phyloP scores from a whole-genome alignment of 345 rosid species.

The Turritis glabra region DNA sequence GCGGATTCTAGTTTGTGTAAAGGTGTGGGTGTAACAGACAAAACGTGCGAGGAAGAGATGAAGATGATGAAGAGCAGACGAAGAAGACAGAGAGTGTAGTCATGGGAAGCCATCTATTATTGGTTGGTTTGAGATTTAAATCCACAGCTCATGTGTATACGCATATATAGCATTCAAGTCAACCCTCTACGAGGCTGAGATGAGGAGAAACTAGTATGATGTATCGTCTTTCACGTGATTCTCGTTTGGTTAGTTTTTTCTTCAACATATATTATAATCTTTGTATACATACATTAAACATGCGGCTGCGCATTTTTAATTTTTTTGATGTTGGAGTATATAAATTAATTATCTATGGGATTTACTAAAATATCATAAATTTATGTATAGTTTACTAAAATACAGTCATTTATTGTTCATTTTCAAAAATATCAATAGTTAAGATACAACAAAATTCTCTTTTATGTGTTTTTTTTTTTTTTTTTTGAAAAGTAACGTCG shows the following conservation, averaged over 20 bases:
- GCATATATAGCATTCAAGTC: background rate
- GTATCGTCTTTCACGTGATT: background rate
- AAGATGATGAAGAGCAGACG: background rate
- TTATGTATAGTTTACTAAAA: too few species aligned
- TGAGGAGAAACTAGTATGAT: background rate
- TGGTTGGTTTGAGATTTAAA: slow-evolving; percentile 3
- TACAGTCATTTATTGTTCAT: too few species aligned
- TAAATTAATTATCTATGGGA: too few species aligned
- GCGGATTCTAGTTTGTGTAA: slow-evolving; percentile 10
- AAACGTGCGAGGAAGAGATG: slow-evolving; percentile 15
- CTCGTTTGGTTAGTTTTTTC: background rate
- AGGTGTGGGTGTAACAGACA: slow-evolving; percentile 24
- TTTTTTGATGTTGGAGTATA: too few species aligned
- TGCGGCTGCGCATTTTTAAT: background rate
- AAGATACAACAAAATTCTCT: too few species aligned
- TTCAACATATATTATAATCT: background rate
- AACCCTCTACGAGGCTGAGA: background rate
- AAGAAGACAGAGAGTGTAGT: slow-evolving; percentile 8
- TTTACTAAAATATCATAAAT: too few species aligned
- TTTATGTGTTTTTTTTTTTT: too few species aligned
- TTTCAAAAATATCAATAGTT: too few species aligned
- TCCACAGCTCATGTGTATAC: background rate
- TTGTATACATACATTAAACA: background rate
- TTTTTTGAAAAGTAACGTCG: too few species aligned
- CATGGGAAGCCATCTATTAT: slow-evolving; percentile 19